Base-by-base conservation (phyloP, 768 basidiomycete genomes). In the Leucocoprinus birnbaumii region DNA sequence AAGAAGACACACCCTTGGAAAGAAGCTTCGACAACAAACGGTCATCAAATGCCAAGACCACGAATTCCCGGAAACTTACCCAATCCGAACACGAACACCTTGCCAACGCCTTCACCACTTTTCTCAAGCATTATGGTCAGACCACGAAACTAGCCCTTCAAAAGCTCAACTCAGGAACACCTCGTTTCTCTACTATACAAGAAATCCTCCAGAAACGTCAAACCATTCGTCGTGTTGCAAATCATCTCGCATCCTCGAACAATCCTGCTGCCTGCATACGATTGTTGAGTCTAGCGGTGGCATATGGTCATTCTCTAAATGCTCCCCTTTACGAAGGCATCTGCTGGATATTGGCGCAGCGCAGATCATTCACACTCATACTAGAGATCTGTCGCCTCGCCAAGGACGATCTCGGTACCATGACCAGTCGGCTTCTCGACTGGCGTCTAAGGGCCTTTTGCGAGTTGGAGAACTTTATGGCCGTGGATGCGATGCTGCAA, bases 201-300 rank as follows among this genome's bases (percentile, higher is more conserved):
- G 27, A 43, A 49, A 49, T 49, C 18, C 25, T 55, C 9, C 25
- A 34, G 16, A 27, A 86, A 86, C 73, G 96, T 96, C 72, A 89
- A 88, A 47, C 95, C 98, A 53, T 98, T 95, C 71, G 77, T 94
- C 46, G 98, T 93, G 68, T 84, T 87, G 5, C 94, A 94, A 67
- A 75, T 86, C 19, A 83, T 85, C n/a, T 80, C 88, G 54, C 54
- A 24, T 19, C 40, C 13, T 55, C 54, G 19, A 24, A 49, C 40
- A 14, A 19, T 8, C 47, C 54, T 44, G 40, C 38, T 27, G 19
- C 37, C 8, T 55, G 54, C 42, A 31, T 55, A 43, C 47, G 54
- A 9, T 42, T 55, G 40, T 19, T 55, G 47, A 49, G 27, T 37
- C 40, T 55, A 31, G 38, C 54, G 25, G 21, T 55, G 14, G 46